Percentiles rank a stretch among this genome's conserved stretches.
Conservation (phyloP, 2,329 filamentous ascomycete species). For the Aspergillus arachidicola region DNA sequence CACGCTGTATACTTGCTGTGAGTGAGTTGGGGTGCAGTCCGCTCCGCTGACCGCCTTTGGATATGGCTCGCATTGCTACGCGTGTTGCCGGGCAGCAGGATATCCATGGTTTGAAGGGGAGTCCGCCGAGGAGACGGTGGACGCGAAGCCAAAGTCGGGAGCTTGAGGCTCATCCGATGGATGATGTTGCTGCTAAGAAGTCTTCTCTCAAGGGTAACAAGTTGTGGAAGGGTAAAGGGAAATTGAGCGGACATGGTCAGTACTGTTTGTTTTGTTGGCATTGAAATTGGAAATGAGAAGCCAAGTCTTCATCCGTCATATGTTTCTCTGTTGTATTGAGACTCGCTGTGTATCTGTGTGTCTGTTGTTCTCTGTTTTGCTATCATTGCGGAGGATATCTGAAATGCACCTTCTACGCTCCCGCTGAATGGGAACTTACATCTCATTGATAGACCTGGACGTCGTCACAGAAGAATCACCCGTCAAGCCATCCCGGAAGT, state of each 20-base stretch:
- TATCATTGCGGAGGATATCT: neutral
- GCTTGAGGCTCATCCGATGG: slow-evolving; percentile 19
- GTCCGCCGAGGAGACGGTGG: slow-evolving; percentile 24
- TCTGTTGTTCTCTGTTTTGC: neutral
- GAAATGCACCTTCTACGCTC: neutral
- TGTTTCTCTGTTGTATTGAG: neutral
- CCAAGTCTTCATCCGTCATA: neutral
- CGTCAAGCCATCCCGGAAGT: slow-evolving; percentile 12
- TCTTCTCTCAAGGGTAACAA: neutral
- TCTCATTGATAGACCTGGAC: slow-evolving; percentile 15
- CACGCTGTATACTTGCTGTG: too few relatives aligned
- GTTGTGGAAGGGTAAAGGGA: slow-evolving; percentile 5
- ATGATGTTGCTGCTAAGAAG: slow-evolving; percentile 4
- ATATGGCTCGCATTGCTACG: neutral
- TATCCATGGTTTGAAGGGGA: neutral
- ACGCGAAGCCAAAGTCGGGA: slow-evolving; percentile 46
- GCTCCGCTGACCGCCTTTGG: slow-evolving; percentile 1
- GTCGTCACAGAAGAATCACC: slow-evolving; percentile 25
- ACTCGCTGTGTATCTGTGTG: neutral
- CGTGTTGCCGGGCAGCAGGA: neutral
- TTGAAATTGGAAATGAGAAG: neutral
- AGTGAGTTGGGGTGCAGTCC: neutral
- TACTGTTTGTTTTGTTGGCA: neutral
- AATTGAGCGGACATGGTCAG: slow-evolving; percentile 7
- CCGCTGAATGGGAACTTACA: neutral